These are phyloP conservation scores for Jaltomata sinuosa DNA, from an alignment of 257 asterid species.

Conservation along the genomic window DNA sequence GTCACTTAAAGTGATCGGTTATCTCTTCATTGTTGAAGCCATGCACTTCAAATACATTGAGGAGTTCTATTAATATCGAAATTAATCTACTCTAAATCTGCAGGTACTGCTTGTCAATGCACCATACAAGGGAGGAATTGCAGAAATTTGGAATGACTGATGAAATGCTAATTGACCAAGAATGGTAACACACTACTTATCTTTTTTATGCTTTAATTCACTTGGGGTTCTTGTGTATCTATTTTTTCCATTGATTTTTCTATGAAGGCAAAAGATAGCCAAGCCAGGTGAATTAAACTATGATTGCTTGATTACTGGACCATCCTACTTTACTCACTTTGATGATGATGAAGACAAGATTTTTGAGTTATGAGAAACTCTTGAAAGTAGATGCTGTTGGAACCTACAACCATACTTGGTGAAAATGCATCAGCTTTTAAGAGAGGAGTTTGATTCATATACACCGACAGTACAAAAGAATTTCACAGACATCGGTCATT, in stretches of 20 bases:
- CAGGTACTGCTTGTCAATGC: slow-evolving; percentile 67
- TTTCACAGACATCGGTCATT: not conserved
- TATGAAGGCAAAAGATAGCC: slow-evolving; percentile 56
- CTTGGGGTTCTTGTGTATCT: not conserved
- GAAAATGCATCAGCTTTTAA: not conserved
- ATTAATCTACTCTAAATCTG: not conserved
- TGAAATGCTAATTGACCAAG: slow-evolving; percentile 64
- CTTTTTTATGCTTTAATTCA: not conserved
- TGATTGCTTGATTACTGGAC: slow-evolving; percentile 53
- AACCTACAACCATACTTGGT: not conserved
- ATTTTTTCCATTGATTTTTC: not conserved
- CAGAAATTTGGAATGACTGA: slow-evolving; percentile 53
- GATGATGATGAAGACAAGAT: slow-evolving; percentile 11
- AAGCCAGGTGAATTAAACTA: slow-evolving; percentile 71
- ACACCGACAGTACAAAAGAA: not conserved
- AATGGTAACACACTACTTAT: slow-evolving; percentile 30
- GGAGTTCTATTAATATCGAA: too few species aligned
- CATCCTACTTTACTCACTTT: slow-evolving; percentile 72
- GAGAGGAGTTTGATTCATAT: not conserved
- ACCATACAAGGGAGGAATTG: slow-evolving; percentile 51
- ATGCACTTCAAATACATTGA: too few species aligned
- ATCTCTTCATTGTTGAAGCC: too few species aligned
- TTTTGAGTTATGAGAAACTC: not conserved
- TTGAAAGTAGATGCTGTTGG: not conserved
- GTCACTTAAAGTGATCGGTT: too few species aligned